A percentile compares a stretch with the other conserved stretches of the same genome.
Evolutionary conservation across 805 yeast species (phyloP).

Genomic region (Metahyphopichia silvanorum): DNA sequence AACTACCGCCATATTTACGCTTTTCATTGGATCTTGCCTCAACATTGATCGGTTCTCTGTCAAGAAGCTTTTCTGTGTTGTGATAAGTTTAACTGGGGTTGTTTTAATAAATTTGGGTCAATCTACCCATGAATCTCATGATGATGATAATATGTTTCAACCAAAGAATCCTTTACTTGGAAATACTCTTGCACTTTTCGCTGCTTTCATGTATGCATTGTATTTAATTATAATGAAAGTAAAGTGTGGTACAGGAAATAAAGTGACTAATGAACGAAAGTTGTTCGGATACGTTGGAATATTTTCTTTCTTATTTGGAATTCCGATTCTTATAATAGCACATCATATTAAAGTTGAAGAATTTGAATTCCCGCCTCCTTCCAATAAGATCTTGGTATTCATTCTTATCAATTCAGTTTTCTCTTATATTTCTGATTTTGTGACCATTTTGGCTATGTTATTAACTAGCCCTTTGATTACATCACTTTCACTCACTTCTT

Average conservation of each 20-base stretch:
- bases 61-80: conserved; percentile 41
- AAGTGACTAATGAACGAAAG: conserved; percentile 43
- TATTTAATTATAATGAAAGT: conserved; percentile 43
- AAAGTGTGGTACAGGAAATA: conserved; percentile 41
- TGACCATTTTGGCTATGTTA: conserved; percentile 48
- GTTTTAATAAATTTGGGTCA: conserved; percentile 40
- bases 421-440: conserved; percentile 48
- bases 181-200: conserved; percentile 41
- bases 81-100: conserved; percentile 46
- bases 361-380: conserved; percentile 41
- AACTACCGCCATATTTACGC: conserved; percentile 49
- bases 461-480: conserved; percentile 54
- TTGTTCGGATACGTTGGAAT: conserved; percentile 49
- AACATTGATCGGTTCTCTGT: conserved; percentile 41
- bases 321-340: conserved; percentile 36
- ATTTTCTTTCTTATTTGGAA: conserved; percentile 33
- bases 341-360: conserved; percentile 37
- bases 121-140: conserved; percentile 6
- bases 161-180: conserved; percentile 44
- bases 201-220: conserved; percentile 46
- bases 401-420: conserved; percentile 42
- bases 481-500: conserved; percentile 48
- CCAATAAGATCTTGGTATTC: conserved; percentile 25
- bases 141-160: conserved; percentile 19
- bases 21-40: conserved; percentile 39